Percentiles rank a stretch among this genome's conserved stretches.
phyloP scores from a whole-genome alignment of 2,329 filamentous ascomycete species.

The Aspergillus thermomutatus region DNA sequence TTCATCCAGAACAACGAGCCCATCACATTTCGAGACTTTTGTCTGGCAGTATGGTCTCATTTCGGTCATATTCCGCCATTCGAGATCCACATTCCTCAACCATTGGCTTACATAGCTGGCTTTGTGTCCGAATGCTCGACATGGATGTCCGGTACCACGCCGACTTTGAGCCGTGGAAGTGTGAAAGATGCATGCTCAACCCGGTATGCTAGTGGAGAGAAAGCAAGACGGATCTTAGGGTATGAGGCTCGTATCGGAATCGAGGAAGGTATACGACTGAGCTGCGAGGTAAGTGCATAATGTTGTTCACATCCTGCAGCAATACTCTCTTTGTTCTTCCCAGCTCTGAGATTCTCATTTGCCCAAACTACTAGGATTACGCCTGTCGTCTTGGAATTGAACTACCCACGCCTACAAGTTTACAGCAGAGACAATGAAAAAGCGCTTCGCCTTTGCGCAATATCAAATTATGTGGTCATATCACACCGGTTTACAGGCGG shows the following conservation, averaged over 20 bases:
- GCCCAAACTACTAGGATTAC: conserved; percentile 25
- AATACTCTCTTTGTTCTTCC: background rate
- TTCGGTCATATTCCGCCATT: conserved; percentile 51
- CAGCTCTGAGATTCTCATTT: conserved; percentile 1
- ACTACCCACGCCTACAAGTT: conserved; percentile 9
- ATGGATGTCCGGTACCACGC: conserved; percentile 45
- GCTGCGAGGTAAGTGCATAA: conserved; percentile 42
- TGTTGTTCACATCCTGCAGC: background rate
- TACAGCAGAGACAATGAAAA: conserved; percentile 3
- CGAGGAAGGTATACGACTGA: conserved; percentile 49
- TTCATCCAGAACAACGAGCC: conserved; percentile 48
- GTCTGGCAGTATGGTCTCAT: conserved; percentile 42
- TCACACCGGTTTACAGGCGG: background rate
- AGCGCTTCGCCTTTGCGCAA: background rate
- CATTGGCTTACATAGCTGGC: conserved; percentile 49
- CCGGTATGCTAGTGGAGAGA: conserved; percentile 54
- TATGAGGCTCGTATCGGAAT: conserved; percentile 52
- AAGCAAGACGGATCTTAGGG: conserved; percentile 51
- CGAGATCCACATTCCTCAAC: conserved; percentile 47
- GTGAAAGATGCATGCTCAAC: conserved; percentile 54
- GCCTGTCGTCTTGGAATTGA: conserved; percentile 28
- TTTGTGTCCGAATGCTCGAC: conserved; percentile 45
- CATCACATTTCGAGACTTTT: conserved; percentile 44
- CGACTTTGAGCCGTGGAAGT: conserved; percentile 51
- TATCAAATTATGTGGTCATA: background rate